A percentile compares a stretch with the other conserved stretches of the same genome.
phyloP scores from a whole-genome alignment of 345 rosid genomes.

The Garcia nutans region DNA sequence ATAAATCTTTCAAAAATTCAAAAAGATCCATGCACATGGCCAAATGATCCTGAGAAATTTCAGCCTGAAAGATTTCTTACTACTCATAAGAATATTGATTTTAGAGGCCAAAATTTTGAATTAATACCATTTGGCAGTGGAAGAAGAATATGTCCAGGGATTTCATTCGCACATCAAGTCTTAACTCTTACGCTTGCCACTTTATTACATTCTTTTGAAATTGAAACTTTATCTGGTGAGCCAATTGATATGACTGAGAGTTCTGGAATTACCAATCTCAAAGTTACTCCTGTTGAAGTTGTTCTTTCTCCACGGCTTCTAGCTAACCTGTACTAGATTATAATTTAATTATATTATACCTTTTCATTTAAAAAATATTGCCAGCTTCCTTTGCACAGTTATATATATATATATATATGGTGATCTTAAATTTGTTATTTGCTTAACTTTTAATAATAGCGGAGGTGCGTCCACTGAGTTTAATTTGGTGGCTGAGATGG shows the following conservation, averaged over 20 bases:
- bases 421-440: too few relatives aligned
- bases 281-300: slow-evolving; percentile 25
- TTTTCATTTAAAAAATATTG: too few relatives aligned
- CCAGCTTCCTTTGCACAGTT: too few relatives aligned
- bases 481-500: too few relatives aligned
- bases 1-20: slow-evolving; percentile 17
- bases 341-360: too few relatives aligned
- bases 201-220: slow-evolving; percentile 7
- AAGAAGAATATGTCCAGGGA: slow-evolving; percentile 16
- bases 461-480: too few relatives aligned
- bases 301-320: slow-evolving; percentile 13
- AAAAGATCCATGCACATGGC: slow-evolving; percentile 9
- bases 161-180: neutral
- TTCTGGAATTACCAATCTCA: slow-evolving; percentile 18
- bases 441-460: too few relatives aligned
- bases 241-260: slow-evolving; percentile 18
- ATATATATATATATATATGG: too few relatives aligned
- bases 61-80: slow-evolving; percentile 19
- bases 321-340: neutral
- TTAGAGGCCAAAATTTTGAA: slow-evolving; percentile 8
- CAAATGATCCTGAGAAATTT: slow-evolving; percentile 1
- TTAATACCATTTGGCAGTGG: slow-evolving; percentile 7
- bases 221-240: neutral
- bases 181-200: neutral
- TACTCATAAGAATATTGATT: slow-evolving; percentile 16